A percentile compares a stretch with the other conserved stretches of the same genome.
These are phyloP conservation scores for Xylariaceae sp. DNA, from an alignment of 2,329 filamentous ascomycete species.

Conservation along the genomic window DNA sequence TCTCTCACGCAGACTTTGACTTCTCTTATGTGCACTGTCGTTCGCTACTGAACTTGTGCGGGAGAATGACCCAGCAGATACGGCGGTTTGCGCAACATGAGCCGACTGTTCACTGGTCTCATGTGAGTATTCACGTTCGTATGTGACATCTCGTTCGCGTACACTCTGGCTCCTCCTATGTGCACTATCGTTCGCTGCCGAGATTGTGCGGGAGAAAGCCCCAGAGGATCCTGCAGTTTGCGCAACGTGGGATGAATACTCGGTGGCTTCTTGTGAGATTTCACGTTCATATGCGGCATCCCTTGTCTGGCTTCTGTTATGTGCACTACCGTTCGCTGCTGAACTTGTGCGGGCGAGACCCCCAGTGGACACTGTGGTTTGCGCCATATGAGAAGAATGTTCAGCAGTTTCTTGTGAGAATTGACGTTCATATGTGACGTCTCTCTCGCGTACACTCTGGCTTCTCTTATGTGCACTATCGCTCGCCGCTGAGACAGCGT, in stretches of 20 bases:
- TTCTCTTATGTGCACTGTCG: constrained; percentile 44
- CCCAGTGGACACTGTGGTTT: too few relatives aligned
- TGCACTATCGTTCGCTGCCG: too few relatives aligned
- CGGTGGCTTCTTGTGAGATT: too few relatives aligned
- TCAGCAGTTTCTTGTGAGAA: too few relatives aligned
- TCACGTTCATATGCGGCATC: too few relatives aligned
- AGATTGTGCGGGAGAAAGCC: too few relatives aligned
- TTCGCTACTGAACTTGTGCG: background rate
- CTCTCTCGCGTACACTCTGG: constrained; percentile 56
- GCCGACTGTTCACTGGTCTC: constrained; percentile 28
- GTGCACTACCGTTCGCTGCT: too few relatives aligned
- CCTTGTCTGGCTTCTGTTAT: too few relatives aligned
- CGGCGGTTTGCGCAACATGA: constrained; percentile 17
- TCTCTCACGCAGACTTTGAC: constrained; percentile 57
- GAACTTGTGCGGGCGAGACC: too few relatives aligned
- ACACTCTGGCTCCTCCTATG: constrained; percentile 31
- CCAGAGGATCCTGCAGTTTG: too few relatives aligned
- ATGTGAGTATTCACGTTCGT: constrained; percentile 31
- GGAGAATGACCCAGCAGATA: constrained; percentile 34
- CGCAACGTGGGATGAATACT: too few relatives aligned
- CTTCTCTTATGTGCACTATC: constrained; percentile 47
- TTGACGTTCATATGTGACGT: constrained; percentile 39
- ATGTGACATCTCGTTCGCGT: constrained; percentile 38
- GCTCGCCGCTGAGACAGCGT: constrained; percentile 21
- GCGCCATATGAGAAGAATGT: too few relatives aligned